phyloP scores from a whole-genome alignment of 345 rosid species.

The Bruguiera sexangula region DNA sequence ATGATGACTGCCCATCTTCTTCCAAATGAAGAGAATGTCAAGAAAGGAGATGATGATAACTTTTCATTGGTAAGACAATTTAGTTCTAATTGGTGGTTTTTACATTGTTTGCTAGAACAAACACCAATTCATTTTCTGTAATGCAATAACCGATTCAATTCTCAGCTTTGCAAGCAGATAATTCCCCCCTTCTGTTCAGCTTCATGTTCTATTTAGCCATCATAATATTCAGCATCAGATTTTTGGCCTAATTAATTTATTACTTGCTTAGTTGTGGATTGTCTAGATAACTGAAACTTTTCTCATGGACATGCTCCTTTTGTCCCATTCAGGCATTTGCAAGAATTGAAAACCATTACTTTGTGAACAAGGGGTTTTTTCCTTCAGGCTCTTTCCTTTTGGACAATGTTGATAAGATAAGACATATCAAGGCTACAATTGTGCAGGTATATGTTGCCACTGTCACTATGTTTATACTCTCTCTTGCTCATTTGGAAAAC shows the following conservation, averaged over 20 bases:
- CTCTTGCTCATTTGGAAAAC: not conserved
- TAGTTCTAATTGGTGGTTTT: not conserved
- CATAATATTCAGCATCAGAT: no score
- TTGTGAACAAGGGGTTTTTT: conserved; percentile 79
- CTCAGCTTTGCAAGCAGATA: not conserved
- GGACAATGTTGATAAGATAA: conserved; percentile 79
- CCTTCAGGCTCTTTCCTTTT: conserved; percentile 72
- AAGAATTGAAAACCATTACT: conserved; percentile 94
- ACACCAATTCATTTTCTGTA: not conserved
- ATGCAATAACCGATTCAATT: not conserved
- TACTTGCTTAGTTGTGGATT: not conserved
- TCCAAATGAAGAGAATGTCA: conserved; percentile 72
- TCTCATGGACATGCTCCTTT: not conserved
- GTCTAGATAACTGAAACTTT: not conserved
- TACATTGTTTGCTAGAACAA: not conserved
- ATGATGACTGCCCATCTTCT: conserved; percentile 92
- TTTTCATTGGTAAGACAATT: conserved; percentile 70
- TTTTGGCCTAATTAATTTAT: not conserved
- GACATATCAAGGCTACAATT: conserved; percentile 74
- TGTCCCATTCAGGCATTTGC: conserved; percentile 77
- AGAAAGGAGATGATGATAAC: conserved; percentile 79
- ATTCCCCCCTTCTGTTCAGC: not conserved
- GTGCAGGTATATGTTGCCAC: conserved; percentile 58
- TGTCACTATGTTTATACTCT: not conserved
- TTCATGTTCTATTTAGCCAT: not conserved